These are phyloP conservation scores for Diddensiella caesifluorescens DNA, from an alignment of 805 yeast species.

Conservation along the genomic window DNA sequence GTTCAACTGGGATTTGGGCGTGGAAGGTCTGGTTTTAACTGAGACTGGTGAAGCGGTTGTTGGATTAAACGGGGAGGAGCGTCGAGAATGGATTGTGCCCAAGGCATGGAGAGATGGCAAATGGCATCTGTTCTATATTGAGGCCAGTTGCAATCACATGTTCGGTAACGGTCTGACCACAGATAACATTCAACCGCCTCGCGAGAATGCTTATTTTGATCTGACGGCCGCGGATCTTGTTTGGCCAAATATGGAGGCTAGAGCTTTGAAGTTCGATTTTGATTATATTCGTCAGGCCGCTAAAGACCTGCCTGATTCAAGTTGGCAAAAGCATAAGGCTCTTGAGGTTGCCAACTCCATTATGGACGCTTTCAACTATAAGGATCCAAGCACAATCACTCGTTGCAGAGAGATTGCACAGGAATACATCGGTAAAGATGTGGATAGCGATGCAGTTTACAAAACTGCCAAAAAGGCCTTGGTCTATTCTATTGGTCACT, in stretches of 20 bases:
- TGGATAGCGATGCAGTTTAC: constrained; percentile 59
- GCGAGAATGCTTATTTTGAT: constrained; percentile 61
- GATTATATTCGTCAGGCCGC: constrained; percentile 87
- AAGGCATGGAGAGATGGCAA: constrained; percentile 42
- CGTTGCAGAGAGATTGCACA: constrained; percentile 62
- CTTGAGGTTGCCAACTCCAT: constrained; percentile 70
- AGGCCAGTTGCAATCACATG: constrained; percentile 91
- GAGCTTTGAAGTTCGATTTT: constrained; percentile 69
- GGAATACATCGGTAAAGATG: constrained; percentile 55
- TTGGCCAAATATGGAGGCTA: constrained; percentile 74
- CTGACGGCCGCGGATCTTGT: constrained; percentile 67
- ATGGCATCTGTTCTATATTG: constrained; percentile 66
- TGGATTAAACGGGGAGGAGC: constrained; percentile 79
- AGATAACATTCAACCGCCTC: constrained; percentile 52
- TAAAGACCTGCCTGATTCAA: constrained; percentile 63
- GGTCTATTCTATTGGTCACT: constrained; percentile 81
- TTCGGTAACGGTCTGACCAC: constrained; percentile 59
- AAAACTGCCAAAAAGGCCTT: constrained; percentile 33
- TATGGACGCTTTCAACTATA: constrained; percentile 74
- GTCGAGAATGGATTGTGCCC: constrained; percentile 70
- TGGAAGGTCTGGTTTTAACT: constrained; percentile 79
- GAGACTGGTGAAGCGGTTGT: constrained; percentile 63
- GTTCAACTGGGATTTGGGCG: constrained; percentile 76
- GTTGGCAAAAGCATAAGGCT: constrained; percentile 79
- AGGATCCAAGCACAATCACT: constrained; percentile 45